Base-by-base conservation (phyloP, 768 basidiomycete species). In the Termitomyces sp. region DNA sequence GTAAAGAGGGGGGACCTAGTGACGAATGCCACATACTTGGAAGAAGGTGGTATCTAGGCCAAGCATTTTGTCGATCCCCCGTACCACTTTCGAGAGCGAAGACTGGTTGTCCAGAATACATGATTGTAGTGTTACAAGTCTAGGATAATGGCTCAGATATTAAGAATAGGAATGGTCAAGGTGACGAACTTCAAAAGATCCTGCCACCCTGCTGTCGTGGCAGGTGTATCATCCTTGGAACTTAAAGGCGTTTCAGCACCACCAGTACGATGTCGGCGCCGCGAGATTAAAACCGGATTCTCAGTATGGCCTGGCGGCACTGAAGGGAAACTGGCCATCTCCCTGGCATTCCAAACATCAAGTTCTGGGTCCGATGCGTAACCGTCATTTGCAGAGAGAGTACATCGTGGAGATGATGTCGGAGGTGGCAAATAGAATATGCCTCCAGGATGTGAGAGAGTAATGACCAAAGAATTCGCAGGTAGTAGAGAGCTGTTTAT, bases 321-420 rank as follows among this genome's bases (percentile, higher is more conserved):
- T 33, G 56, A 38, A 30, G 56, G 28, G 20, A 63, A 33, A 16
- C 62, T 67, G 6, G 64, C 66, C 5, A 56, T 61, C 53, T 75
- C 75, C 52, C 77, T 76, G 14, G 75, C 71, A 60, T 75, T 80
- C 48, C 77, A 72, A 16, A 78, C 67, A 46, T 80, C 80, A 23
- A 73, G 74, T 73, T 91, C 90, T 36, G 88, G 88, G 65, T 91
- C 89, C 1, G 90, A 90, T 32, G 79, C 79, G 66, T 89, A 90
- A 9, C 86, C 88, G 30, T 67, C 67, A 46, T 81, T 74, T 12
- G 86, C 86, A n/a, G 87, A 82, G 53, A 82, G 76, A 28, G 83
- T 71, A 49, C 83, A 76, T 47, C 76, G 66, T 57, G 66, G 68
- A 62, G 63, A 66, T 28, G 61, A 64, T 46, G 70, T 63, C 5